Base-by-base conservation (phyloP, 306 rosid species). In the Comarum palustre region DNA sequence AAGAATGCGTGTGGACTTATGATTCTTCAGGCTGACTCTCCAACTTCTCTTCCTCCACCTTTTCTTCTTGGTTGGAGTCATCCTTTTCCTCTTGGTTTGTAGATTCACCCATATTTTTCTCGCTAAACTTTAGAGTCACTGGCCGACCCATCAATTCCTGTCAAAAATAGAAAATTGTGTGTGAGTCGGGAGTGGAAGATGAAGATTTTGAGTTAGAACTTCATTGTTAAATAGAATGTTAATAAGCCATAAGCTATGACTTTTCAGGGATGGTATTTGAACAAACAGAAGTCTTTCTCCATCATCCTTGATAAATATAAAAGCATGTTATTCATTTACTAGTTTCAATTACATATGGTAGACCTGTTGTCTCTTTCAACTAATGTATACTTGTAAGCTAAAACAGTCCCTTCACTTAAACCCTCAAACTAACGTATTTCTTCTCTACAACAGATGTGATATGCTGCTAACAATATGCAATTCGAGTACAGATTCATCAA, bases 71-170 rank as follows among this genome's bases (percentile, higher is more conserved):
- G 29, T 64, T 4, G 50, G 79, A 42, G 13, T 42, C 65, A 38
- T 69, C 76, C 75, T 90, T 89, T 45, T 75, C 86, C 69, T 81
- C 69, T 67, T 80, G 83, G 77, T 55, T 79, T 59, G 34, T 87
- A 83, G 86, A 72, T 79, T 83, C 84, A 27, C 72, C 71, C 20
- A 52, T 85, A 57, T 54, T 89, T 68, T 67, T 91, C 79, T 78
- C 88, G 66, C 97, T 91, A 41, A 89, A 76, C 78, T 87, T 89
- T 51, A 94, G 79, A 34, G 79, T 92, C 78, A 94, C 77, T 16
- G 95, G 88, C 50, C 99, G 79, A 7, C 88, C 96, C 96, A 86
- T 82, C 78, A 91, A 77, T 74, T 88, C 99, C 97, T 94, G 84
- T 72, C 74, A 61, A 68, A 72, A 66, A 39, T 52, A 60, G 39